These are phyloP conservation scores for Aspergillus awamori DNA, from an alignment of 2,329 filamentous ascomycete species.

Conservation along the genomic window DNA sequence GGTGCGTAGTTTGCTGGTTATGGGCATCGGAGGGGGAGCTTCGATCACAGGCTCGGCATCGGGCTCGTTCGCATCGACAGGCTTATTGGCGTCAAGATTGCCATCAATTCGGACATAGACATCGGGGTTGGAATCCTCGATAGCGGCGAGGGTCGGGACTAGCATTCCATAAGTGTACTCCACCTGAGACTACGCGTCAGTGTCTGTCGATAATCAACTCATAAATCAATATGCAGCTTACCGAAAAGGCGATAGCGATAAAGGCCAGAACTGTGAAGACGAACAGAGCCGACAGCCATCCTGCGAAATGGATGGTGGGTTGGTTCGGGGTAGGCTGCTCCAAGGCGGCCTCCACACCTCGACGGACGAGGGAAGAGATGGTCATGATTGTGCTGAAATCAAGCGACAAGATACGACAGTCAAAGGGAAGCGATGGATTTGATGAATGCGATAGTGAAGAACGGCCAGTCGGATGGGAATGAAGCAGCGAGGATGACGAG, in stretches of 20 bases:
- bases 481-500: not conserved
- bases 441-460: constrained; percentile 7
- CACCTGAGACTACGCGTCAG: constrained; percentile 33
- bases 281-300: constrained; percentile 32
- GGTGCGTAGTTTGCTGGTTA: constrained; percentile 63
- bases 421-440: not conserved
- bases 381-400: constrained; percentile 27
- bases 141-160: constrained; percentile 63
- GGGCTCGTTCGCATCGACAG: constrained; percentile 34
- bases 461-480: constrained; percentile 10
- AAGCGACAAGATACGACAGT: not conserved
- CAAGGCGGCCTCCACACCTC: constrained; percentile 38
- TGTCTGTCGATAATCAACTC: constrained; percentile 20
- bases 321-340: constrained; percentile 25
- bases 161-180: constrained; percentile 64
- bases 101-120: constrained; percentile 56
- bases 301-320: constrained; percentile 24
- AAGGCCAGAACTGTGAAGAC: constrained; percentile 28
- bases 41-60: constrained; percentile 46
- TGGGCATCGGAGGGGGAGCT: constrained; percentile 57
- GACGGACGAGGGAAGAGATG: constrained; percentile 37
- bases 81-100: constrained; percentile 33
- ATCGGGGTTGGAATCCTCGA: constrained; percentile 62
- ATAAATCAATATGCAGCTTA: not conserved
- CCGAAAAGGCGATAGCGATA: constrained; percentile 8